These are phyloP conservation scores for Alternaria angustiovoidea DNA, from an alignment of 2,329 filamentous ascomycete species.

Conservation along the genomic window DNA sequence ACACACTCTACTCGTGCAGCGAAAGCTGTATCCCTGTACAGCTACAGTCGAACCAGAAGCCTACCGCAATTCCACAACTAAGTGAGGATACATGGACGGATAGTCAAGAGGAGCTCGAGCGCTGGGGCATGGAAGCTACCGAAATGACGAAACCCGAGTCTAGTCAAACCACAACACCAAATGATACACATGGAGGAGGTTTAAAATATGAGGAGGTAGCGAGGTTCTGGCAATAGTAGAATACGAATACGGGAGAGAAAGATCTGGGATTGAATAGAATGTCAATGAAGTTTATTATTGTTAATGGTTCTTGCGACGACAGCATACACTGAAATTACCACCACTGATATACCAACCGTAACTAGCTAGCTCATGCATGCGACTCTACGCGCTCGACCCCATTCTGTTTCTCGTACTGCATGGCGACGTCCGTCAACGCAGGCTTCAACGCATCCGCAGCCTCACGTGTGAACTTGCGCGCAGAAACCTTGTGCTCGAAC, in stretches of 20 bases:
- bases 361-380: constrained; percentile 10
- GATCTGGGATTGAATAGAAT: not conserved
- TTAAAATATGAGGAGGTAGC: constrained; percentile 3
- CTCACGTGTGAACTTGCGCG: constrained; percentile 35
- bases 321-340: not conserved
- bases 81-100: constrained; percentile 15
- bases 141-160: not conserved
- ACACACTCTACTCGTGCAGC: constrained; percentile 12
- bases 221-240: constrained; percentile 2
- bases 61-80: not conserved
- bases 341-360: not conserved
- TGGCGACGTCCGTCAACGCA: constrained; percentile 23
- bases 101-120: constrained; percentile 15
- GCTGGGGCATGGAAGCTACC: constrained; percentile 13
- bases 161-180: not conserved
- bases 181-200: not conserved
- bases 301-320: not conserved
- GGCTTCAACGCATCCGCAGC: constrained; percentile 31
- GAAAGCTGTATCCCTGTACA: not conserved
- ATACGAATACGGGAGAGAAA: not conserved
- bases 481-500: constrained; percentile 33
- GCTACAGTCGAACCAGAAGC: not conserved
- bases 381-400: constrained; percentile 28
- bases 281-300: not conserved
- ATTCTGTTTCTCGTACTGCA: constrained; percentile 30